Conservation (phyloP, 106 monocot genomes). For the Allium sativum region DNA sequence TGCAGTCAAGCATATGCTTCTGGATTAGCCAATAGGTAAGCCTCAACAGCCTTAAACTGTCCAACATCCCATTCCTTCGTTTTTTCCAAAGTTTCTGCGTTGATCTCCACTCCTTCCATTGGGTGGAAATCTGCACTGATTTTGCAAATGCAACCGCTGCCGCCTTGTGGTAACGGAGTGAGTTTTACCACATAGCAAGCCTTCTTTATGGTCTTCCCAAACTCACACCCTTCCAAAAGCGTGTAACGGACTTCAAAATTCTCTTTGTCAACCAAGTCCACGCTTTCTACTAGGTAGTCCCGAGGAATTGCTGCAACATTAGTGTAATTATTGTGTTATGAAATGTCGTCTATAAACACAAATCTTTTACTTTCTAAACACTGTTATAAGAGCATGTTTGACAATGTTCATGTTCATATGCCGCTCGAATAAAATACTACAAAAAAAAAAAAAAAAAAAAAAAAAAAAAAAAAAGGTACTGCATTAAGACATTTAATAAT, state of each 20-base stretch:
- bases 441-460: too few species aligned
- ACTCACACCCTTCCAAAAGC: slow-evolving; percentile 3
- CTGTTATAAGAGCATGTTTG: too few species aligned
- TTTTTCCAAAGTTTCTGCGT: background rate
- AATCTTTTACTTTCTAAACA: too few species aligned
- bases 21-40: slow-evolving; percentile 11
- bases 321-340: too few species aligned
- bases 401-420: too few species aligned
- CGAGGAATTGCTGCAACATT: background rate
- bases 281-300: slow-evolving; percentile 7
- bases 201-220: slow-evolving; percentile 5
- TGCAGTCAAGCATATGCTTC: too few species aligned
- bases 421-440: too few species aligned
- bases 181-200: slow-evolving; percentile 6
- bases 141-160: slow-evolving; percentile 1
- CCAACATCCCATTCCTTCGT: background rate
- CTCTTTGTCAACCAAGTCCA: slow-evolving; percentile 17
- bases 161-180: background rate
- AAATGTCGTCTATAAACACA: too few species aligned
- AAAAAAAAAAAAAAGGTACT: too few species aligned
- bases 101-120: slow-evolving; percentile 5
- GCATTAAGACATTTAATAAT: too few species aligned
- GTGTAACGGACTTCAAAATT: slow-evolving; percentile 8
- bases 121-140: background rate
- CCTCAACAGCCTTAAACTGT: slow-evolving; percentile 14